phyloP scores from a whole-genome alignment of 371 early-diverging fungal species.

The Lichtheimia ornata region DNA sequence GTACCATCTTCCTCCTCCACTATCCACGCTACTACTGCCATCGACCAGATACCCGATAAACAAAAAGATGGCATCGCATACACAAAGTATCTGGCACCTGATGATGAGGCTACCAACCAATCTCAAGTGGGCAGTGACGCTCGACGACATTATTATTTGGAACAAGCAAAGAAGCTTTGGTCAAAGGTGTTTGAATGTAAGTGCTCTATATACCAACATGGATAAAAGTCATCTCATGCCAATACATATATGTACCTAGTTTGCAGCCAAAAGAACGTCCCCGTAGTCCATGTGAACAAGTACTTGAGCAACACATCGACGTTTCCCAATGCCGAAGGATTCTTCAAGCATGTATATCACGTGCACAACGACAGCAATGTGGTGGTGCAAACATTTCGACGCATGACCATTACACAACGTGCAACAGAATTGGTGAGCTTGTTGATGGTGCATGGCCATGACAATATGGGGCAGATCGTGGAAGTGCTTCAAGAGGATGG shows the following conservation, averaged over 20 bases:
- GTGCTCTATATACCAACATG: background rate
- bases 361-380: constrained; percentile 23
- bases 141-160: constrained; percentile 11
- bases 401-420: constrained; percentile 49
- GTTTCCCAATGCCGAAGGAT: constrained; percentile 45
- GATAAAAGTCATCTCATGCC: background rate
- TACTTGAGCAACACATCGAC: constrained; percentile 31
- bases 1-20: background rate
- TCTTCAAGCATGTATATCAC: constrained; percentile 47
- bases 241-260: constrained; percentile 17
- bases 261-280: constrained; percentile 29
- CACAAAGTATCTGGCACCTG: constrained; percentile 10
- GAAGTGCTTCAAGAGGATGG: constrained; percentile 40
- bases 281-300: constrained; percentile 26
- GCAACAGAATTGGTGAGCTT: constrained; percentile 44
- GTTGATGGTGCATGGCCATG: constrained; percentile 23
- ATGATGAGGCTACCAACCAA: constrained; percentile 14
- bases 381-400: constrained; percentile 46
- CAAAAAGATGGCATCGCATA: background rate
- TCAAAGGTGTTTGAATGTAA: constrained; percentile 16
- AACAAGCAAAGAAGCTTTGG: constrained; percentile 18
- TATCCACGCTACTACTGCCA: background rate
- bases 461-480: constrained; percentile 42
- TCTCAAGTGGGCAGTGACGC: background rate
- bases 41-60: background rate